Evolutionary conservation across 2,329 filamentous ascomycete genomes (phyloP), one percentile per base, ranked within the genome.

Genomic region (Triangularia setosa): DNA sequence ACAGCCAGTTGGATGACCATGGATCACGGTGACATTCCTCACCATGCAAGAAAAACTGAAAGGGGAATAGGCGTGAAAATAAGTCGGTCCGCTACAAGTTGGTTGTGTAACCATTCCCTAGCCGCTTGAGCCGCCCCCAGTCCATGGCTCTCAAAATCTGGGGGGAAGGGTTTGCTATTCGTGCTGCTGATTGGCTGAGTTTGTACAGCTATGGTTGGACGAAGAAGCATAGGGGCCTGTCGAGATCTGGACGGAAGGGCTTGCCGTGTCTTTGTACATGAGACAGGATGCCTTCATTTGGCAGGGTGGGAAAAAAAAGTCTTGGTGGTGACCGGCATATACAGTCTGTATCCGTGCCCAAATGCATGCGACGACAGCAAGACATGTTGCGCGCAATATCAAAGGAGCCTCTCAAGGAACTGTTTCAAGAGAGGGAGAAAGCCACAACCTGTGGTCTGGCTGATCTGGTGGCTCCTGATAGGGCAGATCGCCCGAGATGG

Each of bases 41-140:
- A 24, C 14, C 35, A 59, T 59, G 57, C 57, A 59, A 21, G 18
- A n/a, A 27, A 59, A 48, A 18, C 57, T 21, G 57, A 59, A 48
- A 59, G 25, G 23, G 57, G 57, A 48, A 18, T 27, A 59, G 33
- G 21, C n/a, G n/a, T 52, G 12, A 16, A 27, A 24, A 55, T 24
- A 27, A 16, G n/a, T 48, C 28, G 56, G 56, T 16, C 24, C 52
- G 9, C 12, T 14, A 54, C 11, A 27, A 27, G 21, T 12, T 21
- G 40, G 30, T 59, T 59, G 57, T 59, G 35, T 59, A 48, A 59
- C 57, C 11, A 59, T 11, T 24, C 23, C 40, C 56, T 44, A 18
- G 33, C 57, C 33, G 21, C 24, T 52, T 25, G 23, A 14, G 58
- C 23, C 33, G 52, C 18, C 35, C 58, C 33, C 18, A 40, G 40